phyloP scores from a whole-genome alignment of 805 yeast species.

The Scheffersomyces ergatensis region DNA sequence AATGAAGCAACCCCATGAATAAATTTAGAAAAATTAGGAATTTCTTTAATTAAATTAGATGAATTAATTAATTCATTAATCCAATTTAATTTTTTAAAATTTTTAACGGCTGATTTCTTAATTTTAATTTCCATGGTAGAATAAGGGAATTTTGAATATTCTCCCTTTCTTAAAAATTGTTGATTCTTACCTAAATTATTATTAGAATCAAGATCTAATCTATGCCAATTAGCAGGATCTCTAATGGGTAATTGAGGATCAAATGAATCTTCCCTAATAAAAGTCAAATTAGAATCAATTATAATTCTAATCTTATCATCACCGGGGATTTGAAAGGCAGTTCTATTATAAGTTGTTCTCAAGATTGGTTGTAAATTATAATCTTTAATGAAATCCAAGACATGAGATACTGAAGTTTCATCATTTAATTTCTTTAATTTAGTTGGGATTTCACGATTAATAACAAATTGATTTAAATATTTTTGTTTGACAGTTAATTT shows the following conservation, averaged over 20 bases:
- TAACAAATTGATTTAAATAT: constrained; percentile 70
- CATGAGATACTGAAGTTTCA: constrained; percentile 45
- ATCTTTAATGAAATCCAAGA: constrained; percentile 60
- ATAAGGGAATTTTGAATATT: constrained; percentile 77
- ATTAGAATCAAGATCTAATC: constrained; percentile 83
- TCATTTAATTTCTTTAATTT: constrained; percentile 61
- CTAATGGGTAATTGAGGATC: constrained; percentile 85
- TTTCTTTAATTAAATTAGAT: constrained; percentile 84
- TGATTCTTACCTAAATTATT: constrained; percentile 50
- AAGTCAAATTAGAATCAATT: constrained; percentile 83
- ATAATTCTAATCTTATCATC: constrained; percentile 89
- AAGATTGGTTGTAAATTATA: constrained; percentile 78
- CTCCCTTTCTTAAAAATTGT: constrained; percentile 79
- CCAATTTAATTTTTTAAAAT: constrained; percentile 61
- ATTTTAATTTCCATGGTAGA: constrained; percentile 85
- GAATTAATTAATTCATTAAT: constrained; percentile 73
- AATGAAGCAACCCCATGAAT: constrained; percentile 89
- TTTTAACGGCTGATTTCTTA: constrained; percentile 31
- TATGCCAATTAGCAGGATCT: constrained; percentile 87
- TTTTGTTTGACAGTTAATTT: constrained; percentile 77
- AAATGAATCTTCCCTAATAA: constrained; percentile 87
- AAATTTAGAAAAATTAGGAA: constrained; percentile 90
- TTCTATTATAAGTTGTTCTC: constrained; percentile 83
- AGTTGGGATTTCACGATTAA: constrained; percentile 45
- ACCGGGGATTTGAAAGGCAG: constrained; percentile 98